These are phyloP conservation scores for Kingdonia uniflora DNA, from an alignment of 164 flowering plant species.

Conservation along the genomic window DNA sequence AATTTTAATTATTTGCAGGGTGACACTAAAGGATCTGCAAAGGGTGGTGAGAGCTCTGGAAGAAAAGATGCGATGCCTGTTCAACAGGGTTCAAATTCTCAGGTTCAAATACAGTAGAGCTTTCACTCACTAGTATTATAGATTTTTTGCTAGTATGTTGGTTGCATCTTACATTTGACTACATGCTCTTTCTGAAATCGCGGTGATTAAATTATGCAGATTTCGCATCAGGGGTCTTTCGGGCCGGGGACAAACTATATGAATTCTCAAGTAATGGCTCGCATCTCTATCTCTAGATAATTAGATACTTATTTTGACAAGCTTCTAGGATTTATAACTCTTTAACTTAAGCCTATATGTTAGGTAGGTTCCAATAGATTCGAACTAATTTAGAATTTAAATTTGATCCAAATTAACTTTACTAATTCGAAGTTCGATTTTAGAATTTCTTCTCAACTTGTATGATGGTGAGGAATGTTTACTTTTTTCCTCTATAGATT, in stretches of 20 bases:
- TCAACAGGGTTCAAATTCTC: slow-evolving; percentile 12
- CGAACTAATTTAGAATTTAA: too few relatives aligned
- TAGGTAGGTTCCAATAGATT: too few relatives aligned
- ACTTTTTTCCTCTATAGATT: too few relatives aligned
- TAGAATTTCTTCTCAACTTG: too few relatives aligned
- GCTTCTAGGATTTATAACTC: too few relatives aligned
- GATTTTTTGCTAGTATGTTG: not conserved
- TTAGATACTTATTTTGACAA: too few relatives aligned
- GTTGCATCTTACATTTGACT: not conserved
- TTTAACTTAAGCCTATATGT: too few relatives aligned
- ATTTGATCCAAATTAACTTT: too few relatives aligned
- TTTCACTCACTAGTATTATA: too few relatives aligned
- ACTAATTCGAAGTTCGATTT: too few relatives aligned
- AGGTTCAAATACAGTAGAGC: not conserved
- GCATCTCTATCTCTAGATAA: too few relatives aligned
- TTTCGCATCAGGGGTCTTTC: slow-evolving; percentile 19
- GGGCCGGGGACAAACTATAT: slow-evolving; percentile 16
- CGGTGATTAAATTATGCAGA: slow-evolving; percentile 3
- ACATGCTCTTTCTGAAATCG: not conserved
- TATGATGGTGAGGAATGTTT: too few relatives aligned
- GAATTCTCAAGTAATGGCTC: slow-evolving; percentile 15
- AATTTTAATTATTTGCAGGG: slow-evolving; percentile 13
- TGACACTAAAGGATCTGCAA: slow-evolving; percentile 25
- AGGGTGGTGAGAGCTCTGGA: slow-evolving; percentile 18
- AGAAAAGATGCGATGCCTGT: slow-evolving; percentile 13